Percentiles rank a stretch among this genome's conserved stretches.
Evolutionary conservation across 108 stramenopile species (phyloP).

Genomic region (Bacterosira constricta): DNA sequence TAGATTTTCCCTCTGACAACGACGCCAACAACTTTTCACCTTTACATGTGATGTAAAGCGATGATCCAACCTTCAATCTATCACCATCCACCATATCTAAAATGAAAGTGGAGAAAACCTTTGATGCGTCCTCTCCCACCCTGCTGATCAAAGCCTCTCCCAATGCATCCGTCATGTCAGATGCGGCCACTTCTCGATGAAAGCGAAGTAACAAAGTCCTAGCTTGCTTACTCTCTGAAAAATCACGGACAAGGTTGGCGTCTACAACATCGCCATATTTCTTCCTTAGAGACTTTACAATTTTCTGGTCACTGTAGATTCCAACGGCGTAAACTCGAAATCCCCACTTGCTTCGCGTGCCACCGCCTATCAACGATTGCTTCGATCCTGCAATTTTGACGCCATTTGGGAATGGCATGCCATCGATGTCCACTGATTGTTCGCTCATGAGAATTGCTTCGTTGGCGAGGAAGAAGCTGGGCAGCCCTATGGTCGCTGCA

Average conservation of each 20-base stretch:
- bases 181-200: conserved; percentile 26
- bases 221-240: conserved; percentile 8
- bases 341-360: conserved; percentile 26
- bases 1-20: conserved; percentile 3
- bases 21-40: conserved; percentile 29
- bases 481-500: background rate
- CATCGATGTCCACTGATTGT: conserved; percentile 1
- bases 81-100: conserved; percentile 15
- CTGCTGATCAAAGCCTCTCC: conserved; percentile 26
- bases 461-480: background rate
- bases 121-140: conserved; percentile 8
- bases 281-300: conserved; percentile 17
- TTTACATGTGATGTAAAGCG: conserved; percentile 39
- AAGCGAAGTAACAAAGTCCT: conserved; percentile 28
- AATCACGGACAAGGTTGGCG: background rate
- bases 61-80: conserved; percentile 10
- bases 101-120: conserved; percentile 23
- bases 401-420: conserved; percentile 1
- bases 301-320: conserved; percentile 18
- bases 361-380: conserved; percentile 31
- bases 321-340: conserved; percentile 32
- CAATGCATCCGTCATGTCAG: conserved; percentile 33
- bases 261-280: conserved; percentile 7
- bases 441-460: background rate
- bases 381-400: conserved; percentile 19